phyloP scores from a whole-genome alignment of 495 filamentous ascomycete species.

The Staphylotrichum tortipilum region DNA sequence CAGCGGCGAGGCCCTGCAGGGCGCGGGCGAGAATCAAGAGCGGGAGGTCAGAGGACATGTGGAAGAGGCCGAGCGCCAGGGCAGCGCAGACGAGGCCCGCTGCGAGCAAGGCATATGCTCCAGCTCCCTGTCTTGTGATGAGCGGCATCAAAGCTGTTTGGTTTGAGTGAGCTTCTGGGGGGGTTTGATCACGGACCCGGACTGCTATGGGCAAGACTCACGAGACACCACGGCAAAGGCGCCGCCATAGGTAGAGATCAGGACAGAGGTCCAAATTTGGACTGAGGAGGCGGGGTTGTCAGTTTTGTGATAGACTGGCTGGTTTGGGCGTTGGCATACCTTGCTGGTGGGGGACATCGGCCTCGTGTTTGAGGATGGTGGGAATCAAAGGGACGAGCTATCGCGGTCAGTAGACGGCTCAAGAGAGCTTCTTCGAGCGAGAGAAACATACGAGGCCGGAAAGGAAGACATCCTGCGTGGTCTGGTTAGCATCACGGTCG shows the following conservation, averaged over 20 bases:
- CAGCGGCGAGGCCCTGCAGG: constrained; percentile 20
- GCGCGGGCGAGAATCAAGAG: constrained; percentile 17
- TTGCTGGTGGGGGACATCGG: constrained; percentile 13
- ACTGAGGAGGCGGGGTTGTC: neutral
- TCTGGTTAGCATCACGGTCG: no score
- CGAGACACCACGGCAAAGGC: constrained; percentile 21
- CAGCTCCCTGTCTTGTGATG: constrained; percentile 9
- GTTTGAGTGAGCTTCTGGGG: neutral
- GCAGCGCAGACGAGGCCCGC: constrained; percentile 16
- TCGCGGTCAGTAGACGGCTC: neutral
- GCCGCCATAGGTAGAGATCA: constrained; percentile 23
- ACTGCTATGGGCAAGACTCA: constrained; percentile 3
- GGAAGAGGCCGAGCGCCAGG: constrained; percentile 16
- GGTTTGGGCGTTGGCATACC: neutral
- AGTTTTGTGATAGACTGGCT: neutral
- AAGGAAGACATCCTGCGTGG: constrained; percentile 11
- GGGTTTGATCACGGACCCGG: neutral
- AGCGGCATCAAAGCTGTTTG: constrained; percentile 23
- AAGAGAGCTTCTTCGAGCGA: neutral
- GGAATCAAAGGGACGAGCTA: constrained; percentile 22
- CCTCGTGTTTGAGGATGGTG: constrained; percentile 13
- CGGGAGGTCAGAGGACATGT: constrained; percentile 10
- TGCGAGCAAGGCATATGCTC: constrained; percentile 7
- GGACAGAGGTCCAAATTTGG: constrained; percentile 23
- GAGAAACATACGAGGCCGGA: neutral